Evolutionary conservation across 768 basidiomycete genomes (phyloP), one percentile per base, ranked within the genome.

Genomic region (Lyophyllum atratum): DNA sequence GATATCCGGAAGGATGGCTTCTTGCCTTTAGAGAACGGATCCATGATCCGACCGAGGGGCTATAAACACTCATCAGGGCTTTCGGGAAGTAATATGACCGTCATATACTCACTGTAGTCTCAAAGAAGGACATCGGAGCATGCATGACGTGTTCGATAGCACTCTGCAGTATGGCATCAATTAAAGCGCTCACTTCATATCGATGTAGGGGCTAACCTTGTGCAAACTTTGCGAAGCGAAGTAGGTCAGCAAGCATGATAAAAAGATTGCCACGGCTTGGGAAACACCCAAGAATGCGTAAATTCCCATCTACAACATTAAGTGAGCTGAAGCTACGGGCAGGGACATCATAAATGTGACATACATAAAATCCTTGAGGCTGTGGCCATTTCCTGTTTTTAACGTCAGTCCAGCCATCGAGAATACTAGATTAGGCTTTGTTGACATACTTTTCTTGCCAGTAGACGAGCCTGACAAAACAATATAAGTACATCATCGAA

Each of bases 61-160:
- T 87, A 63, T 17, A 55, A 54, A 26, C 55, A 65, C 44, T 59
- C 24, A 31, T 54, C 21, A 53, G 55, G 55, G 55, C 42, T 21
- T 9, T 6, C 4, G 17, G 14, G 11, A 43, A 25, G 17, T 45
- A n/a, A 28, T 31, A 8, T 25, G 33, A 12, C 47, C 21, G 10
- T 40, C 24, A 17, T 15, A 43, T 33, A 65, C 77, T 64, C 64
- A 87, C 86, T 5, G 90, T 92, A 1, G 87, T 93, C 66, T 95
- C 94, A 66, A 93, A 95, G 75, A 93, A 95, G 7, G 85, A 85
- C 87, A 92, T 93, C 0, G 93, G 93, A 0, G 92, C 91, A 67
- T 86, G 83, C 81, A 95, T 83, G 48, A 94, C 82, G 21, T 87
- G 83, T 8, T 76, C 72, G 53, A 91, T 82, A 5, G 90, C 85